Conservation (phyloP, 1,284 basidiomycete genomes). For the Fomitiporia mediterranea region DNA sequence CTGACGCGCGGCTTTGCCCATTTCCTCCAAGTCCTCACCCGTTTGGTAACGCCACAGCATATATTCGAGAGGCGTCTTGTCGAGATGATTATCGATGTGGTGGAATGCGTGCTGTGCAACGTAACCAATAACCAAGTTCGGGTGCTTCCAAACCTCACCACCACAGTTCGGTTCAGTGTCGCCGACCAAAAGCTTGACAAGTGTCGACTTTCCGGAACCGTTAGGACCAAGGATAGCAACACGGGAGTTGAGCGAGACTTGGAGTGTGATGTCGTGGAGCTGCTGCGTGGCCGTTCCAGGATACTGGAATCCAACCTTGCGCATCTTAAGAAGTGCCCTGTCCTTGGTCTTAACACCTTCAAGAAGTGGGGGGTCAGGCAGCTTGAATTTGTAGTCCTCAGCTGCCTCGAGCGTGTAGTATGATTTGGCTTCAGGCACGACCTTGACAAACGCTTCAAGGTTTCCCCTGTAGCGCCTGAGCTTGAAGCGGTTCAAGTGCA, state of each 20-base stretch:
- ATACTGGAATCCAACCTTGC: conserved; percentile 97
- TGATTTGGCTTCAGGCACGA: conserved; percentile 95
- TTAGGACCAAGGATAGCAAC: conserved; percentile 96
- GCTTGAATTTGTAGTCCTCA: conserved; percentile 96
- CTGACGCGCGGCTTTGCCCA: conserved; percentile 85
- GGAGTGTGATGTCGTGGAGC: conserved; percentile 90
- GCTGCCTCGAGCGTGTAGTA: conserved; percentile 94
- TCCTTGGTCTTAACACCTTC: conserved; percentile 99
- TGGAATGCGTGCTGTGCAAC: conserved; percentile 99
- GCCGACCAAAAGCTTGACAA: conserved; percentile 98
- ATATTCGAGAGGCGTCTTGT: conserved; percentile 98
- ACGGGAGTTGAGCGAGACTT: conserved; percentile 96
- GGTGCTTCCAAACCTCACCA: conserved; percentile 98
- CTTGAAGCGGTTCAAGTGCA: conserved; percentile 99
- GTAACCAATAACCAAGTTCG: conserved; percentile 98
- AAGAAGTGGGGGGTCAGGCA: conserved; percentile 91
- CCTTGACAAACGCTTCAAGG: conserved; percentile 92
- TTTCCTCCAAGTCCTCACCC: conserved; percentile 96
- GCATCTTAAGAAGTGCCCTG: conserved; percentile 96
- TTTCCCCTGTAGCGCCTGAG: conserved; percentile 96
- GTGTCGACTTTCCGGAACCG: conserved; percentile 97
- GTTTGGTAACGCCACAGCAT: conserved; percentile 99
- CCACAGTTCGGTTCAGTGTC: conserved; percentile 96
- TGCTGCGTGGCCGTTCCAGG: conserved; percentile 82
- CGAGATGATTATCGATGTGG: conserved; percentile 96